Conservation (phyloP, 352 stramenopile genomes). For the Phytophthora sojae region DNA sequence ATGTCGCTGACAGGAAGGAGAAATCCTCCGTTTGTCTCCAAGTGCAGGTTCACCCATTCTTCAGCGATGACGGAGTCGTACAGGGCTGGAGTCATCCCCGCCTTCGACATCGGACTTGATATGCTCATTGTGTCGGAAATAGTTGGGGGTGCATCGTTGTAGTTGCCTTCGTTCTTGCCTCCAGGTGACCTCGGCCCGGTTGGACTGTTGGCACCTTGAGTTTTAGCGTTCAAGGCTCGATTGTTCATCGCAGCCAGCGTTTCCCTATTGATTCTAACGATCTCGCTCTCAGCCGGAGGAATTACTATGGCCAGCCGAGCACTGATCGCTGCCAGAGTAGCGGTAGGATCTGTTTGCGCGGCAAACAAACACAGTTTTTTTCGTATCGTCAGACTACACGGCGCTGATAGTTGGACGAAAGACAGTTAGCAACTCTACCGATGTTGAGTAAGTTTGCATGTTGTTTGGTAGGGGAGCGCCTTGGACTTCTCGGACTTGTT, state of each 20-base stretch:
- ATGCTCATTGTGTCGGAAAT: conserved; percentile 3
- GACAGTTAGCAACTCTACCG: conserved; percentile 23
- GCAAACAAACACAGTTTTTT: not conserved
- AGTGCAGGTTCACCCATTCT: conserved; percentile 82
- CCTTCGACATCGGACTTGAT: conserved; percentile 31
- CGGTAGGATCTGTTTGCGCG: conserved; percentile 37
- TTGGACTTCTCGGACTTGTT: conserved; percentile 25
- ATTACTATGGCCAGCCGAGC: conserved; percentile 59
- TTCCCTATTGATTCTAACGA: conserved; percentile 74
- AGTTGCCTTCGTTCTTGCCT: not conserved
- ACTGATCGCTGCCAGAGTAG: conserved; percentile 69
- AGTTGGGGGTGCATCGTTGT: not conserved
- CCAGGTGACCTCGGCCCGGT: conserved; percentile 8
- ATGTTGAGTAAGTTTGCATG: conserved; percentile 50
- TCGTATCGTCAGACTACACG: not conserved
- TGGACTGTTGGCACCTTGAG: conserved; percentile 13
- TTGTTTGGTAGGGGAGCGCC: conserved; percentile 37
- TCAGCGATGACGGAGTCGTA: conserved; percentile 79
- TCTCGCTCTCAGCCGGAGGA: conserved; percentile 74
- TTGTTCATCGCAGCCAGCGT: conserved; percentile 30
- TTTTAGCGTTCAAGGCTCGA: conserved; percentile 31
- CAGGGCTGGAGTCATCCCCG: conserved; percentile 43
- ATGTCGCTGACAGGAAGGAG: conserved; percentile 64
- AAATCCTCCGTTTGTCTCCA: conserved; percentile 63
- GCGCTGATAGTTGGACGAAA: not conserved